Percentiles rank a stretch among this genome's conserved stretches.
Evolutionary conservation across 306 rosid species (phyloP).

Genomic region (Ormosia emarginata): DNA sequence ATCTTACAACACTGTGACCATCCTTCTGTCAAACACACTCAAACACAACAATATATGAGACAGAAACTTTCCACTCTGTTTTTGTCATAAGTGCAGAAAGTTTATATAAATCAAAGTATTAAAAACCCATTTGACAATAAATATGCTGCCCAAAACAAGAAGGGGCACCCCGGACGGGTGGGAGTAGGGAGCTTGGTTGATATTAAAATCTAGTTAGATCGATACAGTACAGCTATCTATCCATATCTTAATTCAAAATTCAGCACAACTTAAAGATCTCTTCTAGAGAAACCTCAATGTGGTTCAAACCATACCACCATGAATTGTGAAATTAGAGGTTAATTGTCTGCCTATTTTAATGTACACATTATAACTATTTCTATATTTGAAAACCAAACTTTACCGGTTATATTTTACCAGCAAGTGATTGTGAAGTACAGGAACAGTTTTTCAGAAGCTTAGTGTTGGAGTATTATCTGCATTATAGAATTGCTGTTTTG

Average conservation of each 20-base stretch:
- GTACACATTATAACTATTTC: not conserved
- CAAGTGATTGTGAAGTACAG: not conserved
- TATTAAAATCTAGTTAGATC: not conserved
- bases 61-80: not conserved
- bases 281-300: not conserved
- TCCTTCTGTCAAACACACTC: not conserved
- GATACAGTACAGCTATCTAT: not conserved
- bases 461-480: not conserved
- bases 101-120: too few species aligned
- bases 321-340: not conserved
- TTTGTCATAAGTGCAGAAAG: not conserved
- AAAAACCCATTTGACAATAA: too few species aligned
- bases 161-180: too few species aligned
- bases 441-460: not conserved
- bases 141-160: too few species aligned
- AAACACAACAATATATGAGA: not conserved
- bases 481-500: not conserved
- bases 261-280: not conserved
- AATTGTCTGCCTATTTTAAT: not conserved
- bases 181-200: not conserved
- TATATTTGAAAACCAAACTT: not conserved
- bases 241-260: not conserved
- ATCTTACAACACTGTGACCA: not conserved
- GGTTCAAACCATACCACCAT: not conserved
- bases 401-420: not conserved